Conservation (phyloP, 345 rosid species). For the Anacardium occidentale region DNA sequence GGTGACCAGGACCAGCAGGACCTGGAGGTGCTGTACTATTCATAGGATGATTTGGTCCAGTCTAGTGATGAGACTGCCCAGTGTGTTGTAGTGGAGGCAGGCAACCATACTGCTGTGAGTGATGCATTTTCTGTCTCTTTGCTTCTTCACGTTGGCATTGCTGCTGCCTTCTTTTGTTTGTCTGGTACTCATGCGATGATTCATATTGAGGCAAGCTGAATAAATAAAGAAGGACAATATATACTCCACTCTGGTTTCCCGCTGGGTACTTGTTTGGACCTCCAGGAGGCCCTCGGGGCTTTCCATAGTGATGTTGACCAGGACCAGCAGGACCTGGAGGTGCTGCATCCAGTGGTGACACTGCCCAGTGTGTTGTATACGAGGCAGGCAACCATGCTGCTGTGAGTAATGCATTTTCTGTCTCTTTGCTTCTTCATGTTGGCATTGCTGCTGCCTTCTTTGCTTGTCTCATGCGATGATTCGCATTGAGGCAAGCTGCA, state of each 20-base stretch:
- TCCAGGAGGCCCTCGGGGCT: slow-evolving; percentile 55
- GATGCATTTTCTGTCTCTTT: too few relatives aligned
- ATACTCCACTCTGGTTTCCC: slow-evolving; percentile 63
- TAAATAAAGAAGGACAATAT: too few relatives aligned
- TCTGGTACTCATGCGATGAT: too few relatives aligned
- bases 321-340: slow-evolving; percentile 46
- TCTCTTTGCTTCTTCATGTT: slow-evolving; percentile 87
- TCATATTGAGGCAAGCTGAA: too few relatives aligned
- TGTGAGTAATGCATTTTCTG: slow-evolving; percentile 85
- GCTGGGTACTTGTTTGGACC: slow-evolving; percentile 72
- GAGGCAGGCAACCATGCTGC: slow-evolving; percentile 74
- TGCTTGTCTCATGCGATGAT: slow-evolving; percentile 95
- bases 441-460: slow-evolving; percentile 87
- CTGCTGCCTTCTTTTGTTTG: too few relatives aligned
- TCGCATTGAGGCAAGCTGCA: slow-evolving; percentile 86
- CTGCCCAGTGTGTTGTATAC: slow-evolving; percentile 82
- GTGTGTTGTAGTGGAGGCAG: too few relatives aligned
- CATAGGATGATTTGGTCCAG: slow-evolving; percentile 47
- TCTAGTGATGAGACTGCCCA: slow-evolving; percentile 65
- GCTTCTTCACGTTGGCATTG: too few relatives aligned
- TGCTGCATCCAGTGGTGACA: slow-evolving; percentile 50
- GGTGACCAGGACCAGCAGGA: slow-evolving; percentile 42
- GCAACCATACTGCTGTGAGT: too few relatives aligned
- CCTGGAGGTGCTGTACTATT: slow-evolving; percentile 44
- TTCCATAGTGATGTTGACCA: slow-evolving; percentile 48